phyloP scores from a whole-genome alignment of 805 yeast species.

The Candida multigemmis region DNA sequence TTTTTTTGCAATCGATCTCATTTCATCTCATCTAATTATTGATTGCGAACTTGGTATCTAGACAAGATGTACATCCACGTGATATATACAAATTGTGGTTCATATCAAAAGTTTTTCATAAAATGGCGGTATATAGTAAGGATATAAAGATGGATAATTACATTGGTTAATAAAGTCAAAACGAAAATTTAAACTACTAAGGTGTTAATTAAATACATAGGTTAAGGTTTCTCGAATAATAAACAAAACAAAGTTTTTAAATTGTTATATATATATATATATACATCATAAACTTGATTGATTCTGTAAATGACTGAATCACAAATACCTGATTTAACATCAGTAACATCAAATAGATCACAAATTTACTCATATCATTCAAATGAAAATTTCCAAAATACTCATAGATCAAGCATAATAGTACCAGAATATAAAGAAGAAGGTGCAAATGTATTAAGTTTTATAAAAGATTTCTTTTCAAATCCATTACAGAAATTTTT shows the following conservation, averaged over 20 bases:
- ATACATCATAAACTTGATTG: neutral
- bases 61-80: too few relatives aligned
- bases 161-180: too few relatives aligned
- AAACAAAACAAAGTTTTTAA: neutral
- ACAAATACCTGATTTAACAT: neutral
- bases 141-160: too few relatives aligned
- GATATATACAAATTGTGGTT: conserved; percentile 3
- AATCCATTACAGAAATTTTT: conserved; percentile 32
- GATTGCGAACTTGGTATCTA: too few relatives aligned
- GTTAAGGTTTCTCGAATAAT: neutral
- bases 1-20: too few relatives aligned
- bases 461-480: conserved; percentile 15
- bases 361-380: neutral
- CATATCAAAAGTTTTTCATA: too few relatives aligned
- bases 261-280: neutral
- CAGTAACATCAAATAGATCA: neutral
- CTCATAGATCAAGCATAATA: conserved; percentile 2
- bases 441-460: conserved; percentile 24
- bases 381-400: neutral
- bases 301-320: neutral
- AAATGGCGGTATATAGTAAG: too few relatives aligned
- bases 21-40: too few relatives aligned
- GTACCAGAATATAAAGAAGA: conserved; percentile 30
- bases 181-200: too few relatives aligned
- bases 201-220: too few relatives aligned